Evolutionary conservation across 495 filamentous ascomycete species (phyloP).

Genomic region (Elasticomyces elasticus): DNA sequence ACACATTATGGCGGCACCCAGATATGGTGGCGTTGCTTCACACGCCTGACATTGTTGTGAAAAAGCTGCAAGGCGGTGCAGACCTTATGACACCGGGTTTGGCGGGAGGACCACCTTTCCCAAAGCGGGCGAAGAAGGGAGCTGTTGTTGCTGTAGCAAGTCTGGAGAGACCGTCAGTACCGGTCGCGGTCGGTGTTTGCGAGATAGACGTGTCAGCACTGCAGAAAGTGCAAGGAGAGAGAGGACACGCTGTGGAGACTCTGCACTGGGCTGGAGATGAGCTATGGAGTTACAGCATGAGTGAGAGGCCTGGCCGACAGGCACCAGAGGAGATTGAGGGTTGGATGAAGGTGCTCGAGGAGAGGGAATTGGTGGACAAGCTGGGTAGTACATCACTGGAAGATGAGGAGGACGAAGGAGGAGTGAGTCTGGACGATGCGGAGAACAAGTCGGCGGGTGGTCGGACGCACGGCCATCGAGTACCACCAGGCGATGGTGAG

Average conservation of each 20-base stretch:
- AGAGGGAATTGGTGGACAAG: conserved; percentile 29
- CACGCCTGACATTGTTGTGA: conserved; percentile 52
- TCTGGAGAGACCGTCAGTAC: conserved; percentile 49
- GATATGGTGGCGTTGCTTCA: conserved; percentile 52
- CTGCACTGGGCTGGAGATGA: conserved; percentile 70
- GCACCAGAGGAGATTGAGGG: conserved; percentile 30
- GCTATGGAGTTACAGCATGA: conserved; percentile 54
- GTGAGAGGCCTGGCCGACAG: conserved; percentile 40
- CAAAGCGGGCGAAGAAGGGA: conserved; percentile 48
- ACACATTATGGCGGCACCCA: conserved; percentile 59
- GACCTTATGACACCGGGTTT: conserved; percentile 70
- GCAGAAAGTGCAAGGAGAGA: conserved; percentile 49
- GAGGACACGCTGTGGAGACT: conserved; percentile 57
- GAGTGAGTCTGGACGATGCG: conserved; percentile 22
- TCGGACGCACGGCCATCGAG: not conserved
- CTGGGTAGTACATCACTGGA: conserved; percentile 34
- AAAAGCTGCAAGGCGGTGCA: conserved; percentile 54
- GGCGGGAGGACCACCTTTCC: conserved; percentile 60
- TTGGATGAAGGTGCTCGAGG: conserved; percentile 26
- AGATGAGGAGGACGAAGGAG: conserved; percentile 31
- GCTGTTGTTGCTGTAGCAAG: conserved; percentile 59
- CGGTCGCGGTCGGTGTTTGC: conserved; percentile 55
- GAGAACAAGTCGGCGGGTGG: not conserved
- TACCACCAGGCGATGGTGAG: not conserved
- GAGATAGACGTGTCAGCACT: conserved; percentile 55